Evolutionary conservation across 2,329 filamentous ascomycete species (phyloP), one percentile per base, ranked within the genome.

Genomic region (Tolypocladium nubicola): DNA sequence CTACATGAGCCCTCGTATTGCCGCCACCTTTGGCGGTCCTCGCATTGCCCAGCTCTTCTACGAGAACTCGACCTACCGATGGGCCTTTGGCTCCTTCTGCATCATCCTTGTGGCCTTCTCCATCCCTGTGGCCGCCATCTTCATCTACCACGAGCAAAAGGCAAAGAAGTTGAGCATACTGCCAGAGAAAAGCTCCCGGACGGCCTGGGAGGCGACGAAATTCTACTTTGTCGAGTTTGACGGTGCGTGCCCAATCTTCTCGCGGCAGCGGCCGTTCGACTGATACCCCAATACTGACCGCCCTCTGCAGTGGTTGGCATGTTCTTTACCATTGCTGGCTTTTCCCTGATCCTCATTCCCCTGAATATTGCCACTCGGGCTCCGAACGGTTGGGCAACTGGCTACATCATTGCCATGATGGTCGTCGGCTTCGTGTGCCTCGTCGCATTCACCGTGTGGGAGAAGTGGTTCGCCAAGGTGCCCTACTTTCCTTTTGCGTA

Each of bases 181-280:
- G 74, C 76, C 58, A 73, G 73, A 58, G 64, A 73, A 70, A 6
- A 75, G 71, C 16, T 70, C 64, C 9, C 78, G 83, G 14, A 81
- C 73, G 1, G 21, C 68, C 0, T 53, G 56, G 8, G 37, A 85
- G 64, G 81, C 77, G 4, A 60, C 79, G 40, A 69, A 73, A 60
- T 73, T 82, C 65, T 84, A 86, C 65, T 64, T 76, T 19, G 65
- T 80, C 30, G 78, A 87, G 60, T 86, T 87, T 61, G 85, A 88
- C 61, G 73, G 74, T 72, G 64, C 60, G 67, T 63, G 10, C 6
- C 47, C 37, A 21, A 10, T 7, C 21, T 4, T 4, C 47, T 2
- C 19, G n/a, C 19, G 19, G 30, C 2, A 8, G 30, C 8, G 5
- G 19, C 7, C 13, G 1, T 3, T 8, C 5, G n/a, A 13, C 37